Evolutionary conservation across 371 early-diverging fungal species (phyloP), one percentile per base, ranked within the genome.

Genomic region (Saksenaea oblongispora): DNA sequence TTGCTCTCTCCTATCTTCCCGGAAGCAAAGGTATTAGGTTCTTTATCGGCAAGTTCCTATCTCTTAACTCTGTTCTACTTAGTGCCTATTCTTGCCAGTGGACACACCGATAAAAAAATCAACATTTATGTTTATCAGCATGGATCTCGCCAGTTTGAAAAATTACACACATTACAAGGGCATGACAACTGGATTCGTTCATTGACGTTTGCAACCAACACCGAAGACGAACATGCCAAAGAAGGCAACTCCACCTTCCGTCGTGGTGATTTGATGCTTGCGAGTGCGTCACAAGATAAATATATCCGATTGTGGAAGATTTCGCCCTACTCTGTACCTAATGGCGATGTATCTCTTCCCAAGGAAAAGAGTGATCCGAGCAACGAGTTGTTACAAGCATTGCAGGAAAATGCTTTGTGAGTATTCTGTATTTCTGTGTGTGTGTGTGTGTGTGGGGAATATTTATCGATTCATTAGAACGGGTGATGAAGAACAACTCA

Each of bases 111-210:
- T 69, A 81, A 77, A 65, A 67, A 79, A 37, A 73, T 95, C 54
- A 76, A 80, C n/a, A 70, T 93, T n/a, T 94, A 85, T 62, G 68
- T 80, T 18, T 71, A 71, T 57, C 71, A 71, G 53, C 18, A 62
- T 22, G 65, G 59, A 18, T 42, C 34, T 26, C 55, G 62, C 3
- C 58, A 86, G 80, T 95, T 95, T 73, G 74, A 70, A 39, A 82
- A 87, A 54, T 73, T 78, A 3, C 75, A 92, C 54, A 71, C 84
- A 8, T 78, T 98, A 15, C 85, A 87, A 41, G 98, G 97, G 1
- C 98, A 98, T 69, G 91, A 93, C 18, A 94, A 95, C 66, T 98
- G 98, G 98, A 88, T 96, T 24, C 88, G 95, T 3, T 85, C 92
- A 9, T 68, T 97, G 51, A 83, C 91, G 5, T 89, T 94, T 61